phyloP scores from a whole-genome alignment of 2,329 filamentous ascomycete species.

The Clonostachys sp. region DNA sequence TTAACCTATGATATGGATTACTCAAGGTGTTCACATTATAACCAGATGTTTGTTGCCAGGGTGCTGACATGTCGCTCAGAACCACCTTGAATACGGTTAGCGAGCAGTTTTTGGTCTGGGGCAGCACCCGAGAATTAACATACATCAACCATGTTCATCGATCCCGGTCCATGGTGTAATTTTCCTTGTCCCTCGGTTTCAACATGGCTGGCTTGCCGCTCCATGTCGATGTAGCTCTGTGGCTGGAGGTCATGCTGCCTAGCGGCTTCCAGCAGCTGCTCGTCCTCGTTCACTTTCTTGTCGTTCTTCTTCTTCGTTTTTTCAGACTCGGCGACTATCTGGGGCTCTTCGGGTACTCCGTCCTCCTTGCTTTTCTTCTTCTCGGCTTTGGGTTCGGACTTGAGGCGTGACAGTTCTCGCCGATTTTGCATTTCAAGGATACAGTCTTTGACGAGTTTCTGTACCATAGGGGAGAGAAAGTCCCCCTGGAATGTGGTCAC shows the following conservation, averaged over 20 bases:
- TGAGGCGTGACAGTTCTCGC: constrained; percentile 5
- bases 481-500: constrained; percentile 96
- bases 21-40: constrained; percentile 86
- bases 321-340: too few relatives aligned
- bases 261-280: constrained; percentile 2
- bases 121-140: constrained; percentile 13
- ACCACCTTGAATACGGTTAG: constrained; percentile 55
- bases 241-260: constrained; percentile 24
- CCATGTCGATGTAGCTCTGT: constrained; percentile 63
- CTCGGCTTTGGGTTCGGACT: constrained; percentile 8
- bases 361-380: not conserved
- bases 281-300: too few relatives aligned
- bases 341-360: too few relatives aligned
- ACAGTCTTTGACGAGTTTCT: constrained; percentile 71
- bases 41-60: constrained; percentile 78
- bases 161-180: constrained; percentile 15
- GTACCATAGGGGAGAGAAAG: constrained; percentile 74
- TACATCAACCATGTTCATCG: constrained; percentile 62
- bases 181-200: not conserved
- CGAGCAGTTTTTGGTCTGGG: not conserved
- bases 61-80: constrained; percentile 97
- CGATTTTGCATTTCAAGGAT: constrained; percentile 52
- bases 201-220: constrained; percentile 33
- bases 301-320: too few relatives aligned
- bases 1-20: constrained; percentile 97